phyloP scores from a whole-genome alignment of 2,329 filamentous ascomycete species.

The Onygena corvina region DNA sequence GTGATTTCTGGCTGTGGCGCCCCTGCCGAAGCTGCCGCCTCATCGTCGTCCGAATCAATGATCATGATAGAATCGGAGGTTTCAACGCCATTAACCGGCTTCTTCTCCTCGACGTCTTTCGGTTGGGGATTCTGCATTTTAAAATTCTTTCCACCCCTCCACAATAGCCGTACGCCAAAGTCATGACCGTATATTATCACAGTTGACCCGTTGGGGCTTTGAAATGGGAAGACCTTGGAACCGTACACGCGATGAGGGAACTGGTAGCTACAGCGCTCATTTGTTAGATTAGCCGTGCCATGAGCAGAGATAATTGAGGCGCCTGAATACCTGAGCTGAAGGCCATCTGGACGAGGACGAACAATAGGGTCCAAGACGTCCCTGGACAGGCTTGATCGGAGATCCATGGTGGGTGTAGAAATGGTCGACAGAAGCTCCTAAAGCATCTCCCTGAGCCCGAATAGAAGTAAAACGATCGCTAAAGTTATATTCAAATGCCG shows the following conservation, averaged over 20 bases:
- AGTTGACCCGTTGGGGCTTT: constrained; percentile 49
- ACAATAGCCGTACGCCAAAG: constrained; percentile 46
- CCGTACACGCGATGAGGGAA: constrained; percentile 47
- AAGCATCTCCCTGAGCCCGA: neutral
- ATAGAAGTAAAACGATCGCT: neutral
- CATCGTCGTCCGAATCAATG: constrained; percentile 46
- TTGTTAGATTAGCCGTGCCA: neutral
- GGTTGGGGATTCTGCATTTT: constrained; percentile 23
- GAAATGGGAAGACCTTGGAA: constrained; percentile 46
- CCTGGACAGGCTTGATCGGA: neutral
- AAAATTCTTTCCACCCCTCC: constrained; percentile 46
- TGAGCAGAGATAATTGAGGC: neutral
- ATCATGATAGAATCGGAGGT: constrained; percentile 41
- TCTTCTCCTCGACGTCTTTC: constrained; percentile 17
- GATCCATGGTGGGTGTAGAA: neutral
- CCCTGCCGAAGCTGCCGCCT: constrained; percentile 33
- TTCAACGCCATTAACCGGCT: constrained; percentile 31
- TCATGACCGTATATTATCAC: constrained; percentile 50
- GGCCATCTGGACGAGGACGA: constrained; percentile 28
- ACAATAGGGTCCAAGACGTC: constrained; percentile 25
- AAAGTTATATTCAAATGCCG: no score
- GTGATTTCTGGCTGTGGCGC: constrained; percentile 21
- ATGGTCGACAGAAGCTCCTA: neutral
- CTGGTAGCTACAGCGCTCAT: constrained; percentile 41
- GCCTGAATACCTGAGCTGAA: constrained; percentile 32